Percentiles rank a stretch among this genome's conserved stretches.
Evolutionary conservation across 2,329 filamentous ascomycete species (phyloP).

Genomic region (Neofusicoccum kwambonambiense): DNA sequence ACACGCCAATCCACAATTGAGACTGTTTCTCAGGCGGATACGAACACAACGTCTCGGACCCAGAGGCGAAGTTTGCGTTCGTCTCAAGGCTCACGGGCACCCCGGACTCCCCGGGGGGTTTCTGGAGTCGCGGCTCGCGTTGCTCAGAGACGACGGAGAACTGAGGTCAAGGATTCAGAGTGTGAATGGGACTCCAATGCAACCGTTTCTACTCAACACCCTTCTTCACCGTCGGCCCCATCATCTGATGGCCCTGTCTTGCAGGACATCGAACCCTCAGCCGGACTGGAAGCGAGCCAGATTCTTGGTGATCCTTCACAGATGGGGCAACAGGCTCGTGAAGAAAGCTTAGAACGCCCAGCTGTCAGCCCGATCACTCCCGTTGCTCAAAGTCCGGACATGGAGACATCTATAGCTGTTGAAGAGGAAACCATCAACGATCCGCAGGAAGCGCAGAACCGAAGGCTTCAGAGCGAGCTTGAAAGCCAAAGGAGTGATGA

Average conservation of each 20-base stretch:
- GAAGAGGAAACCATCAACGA: neutral
- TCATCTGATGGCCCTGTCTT: neutral
- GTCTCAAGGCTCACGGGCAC: neutral
- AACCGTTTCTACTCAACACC: neutral
- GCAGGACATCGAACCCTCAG: neutral
- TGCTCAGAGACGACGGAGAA: neutral
- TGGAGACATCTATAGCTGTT: neutral
- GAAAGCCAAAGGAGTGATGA: slow-evolving; percentile 23
- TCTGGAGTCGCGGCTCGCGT: slow-evolving; percentile 10
- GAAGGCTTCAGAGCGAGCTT: slow-evolving; percentile 23
- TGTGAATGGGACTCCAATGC: slow-evolving; percentile 2
- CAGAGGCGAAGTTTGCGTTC: neutral
- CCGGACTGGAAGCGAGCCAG: neutral
- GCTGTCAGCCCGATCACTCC: neutral
- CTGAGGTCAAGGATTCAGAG: slow-evolving; percentile 12
- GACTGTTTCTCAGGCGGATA: neutral
- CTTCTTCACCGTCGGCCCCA: neutral
- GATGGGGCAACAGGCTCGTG: neutral
- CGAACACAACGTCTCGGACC: neutral
- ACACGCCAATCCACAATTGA: neutral
- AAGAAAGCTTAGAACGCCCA: neutral
- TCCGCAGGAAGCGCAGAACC: slow-evolving; percentile 17
- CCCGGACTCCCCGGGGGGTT: neutral
- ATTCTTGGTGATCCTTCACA: neutral
- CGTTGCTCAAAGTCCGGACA: neutral